phyloP scores from a whole-genome alignment of 306 rosid genomes.

The Prunus mira region DNA sequence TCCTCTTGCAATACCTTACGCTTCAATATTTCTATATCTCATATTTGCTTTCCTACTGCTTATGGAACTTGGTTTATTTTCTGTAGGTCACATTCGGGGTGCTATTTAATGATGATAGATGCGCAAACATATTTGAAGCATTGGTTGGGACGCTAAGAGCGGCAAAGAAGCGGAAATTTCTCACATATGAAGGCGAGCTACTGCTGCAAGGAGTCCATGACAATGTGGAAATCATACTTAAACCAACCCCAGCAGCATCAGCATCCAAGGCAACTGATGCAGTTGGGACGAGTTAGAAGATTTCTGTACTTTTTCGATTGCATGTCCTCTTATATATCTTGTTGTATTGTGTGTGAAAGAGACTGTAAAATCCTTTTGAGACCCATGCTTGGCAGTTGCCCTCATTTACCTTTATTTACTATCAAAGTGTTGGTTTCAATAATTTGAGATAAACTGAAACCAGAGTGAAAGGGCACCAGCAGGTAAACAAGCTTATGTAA shows the following conservation, averaged over 20 bases:
- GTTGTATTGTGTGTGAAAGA: neutral
- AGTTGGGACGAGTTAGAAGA: slow-evolving; percentile 24
- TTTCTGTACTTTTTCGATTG: neutral
- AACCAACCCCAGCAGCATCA: slow-evolving; percentile 35
- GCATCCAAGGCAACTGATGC: slow-evolving; percentile 22
- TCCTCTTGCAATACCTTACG: neutral
- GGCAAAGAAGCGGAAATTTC: slow-evolving; percentile 67
- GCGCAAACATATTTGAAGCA: slow-evolving; percentile 92
- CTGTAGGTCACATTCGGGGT: slow-evolving; percentile 82
- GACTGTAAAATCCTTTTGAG: neutral
- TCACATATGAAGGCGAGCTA: slow-evolving; percentile 80
- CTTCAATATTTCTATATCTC: neutral
- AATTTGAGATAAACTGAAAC: no score
- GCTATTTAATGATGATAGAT: slow-evolving; percentile 73
- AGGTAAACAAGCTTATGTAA: no score
- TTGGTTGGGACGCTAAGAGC: slow-evolving; percentile 91
- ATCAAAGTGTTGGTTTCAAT: no score
- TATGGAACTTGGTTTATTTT: neutral
- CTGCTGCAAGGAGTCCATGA: slow-evolving; percentile 97
- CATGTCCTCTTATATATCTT: neutral
- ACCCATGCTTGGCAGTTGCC: neutral
- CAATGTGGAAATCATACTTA: slow-evolving; percentile 79
- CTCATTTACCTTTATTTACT: no score
- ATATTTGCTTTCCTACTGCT: neutral
- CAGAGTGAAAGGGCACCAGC: no score